A percentile compares a stretch with the other conserved stretches of the same genome.
Conservation (phyloP, 2,329 filamentous ascomycete species). For the Aspergillus latus region DNA sequence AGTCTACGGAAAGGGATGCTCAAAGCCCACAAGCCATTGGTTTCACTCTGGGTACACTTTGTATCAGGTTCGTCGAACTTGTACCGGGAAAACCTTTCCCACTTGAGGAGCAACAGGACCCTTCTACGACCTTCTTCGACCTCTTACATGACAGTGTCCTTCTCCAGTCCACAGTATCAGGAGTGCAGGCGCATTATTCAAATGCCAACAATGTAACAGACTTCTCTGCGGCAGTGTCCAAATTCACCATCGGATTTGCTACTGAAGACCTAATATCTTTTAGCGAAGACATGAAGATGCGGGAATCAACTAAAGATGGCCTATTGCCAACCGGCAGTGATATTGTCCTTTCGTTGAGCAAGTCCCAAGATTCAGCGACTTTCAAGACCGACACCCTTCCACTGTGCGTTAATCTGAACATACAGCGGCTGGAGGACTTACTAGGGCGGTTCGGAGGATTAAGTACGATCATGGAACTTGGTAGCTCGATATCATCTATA, state of each 20-base stretch:
- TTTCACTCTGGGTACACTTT: constrained; percentile 31
- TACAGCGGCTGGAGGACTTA: constrained; percentile 80
- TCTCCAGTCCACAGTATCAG: constrained; percentile 31
- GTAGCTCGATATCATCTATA: constrained; percentile 76
- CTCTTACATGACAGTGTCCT: constrained; percentile 34
- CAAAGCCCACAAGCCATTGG: constrained; percentile 21
- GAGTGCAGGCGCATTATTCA: constrained; percentile 27
- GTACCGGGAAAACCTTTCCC: constrained; percentile 33
- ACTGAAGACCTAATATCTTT: constrained; percentile 55
- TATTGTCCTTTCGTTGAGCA: constrained; percentile 39
- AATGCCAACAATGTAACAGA: constrained; percentile 24
- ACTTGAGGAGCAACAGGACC: constrained; percentile 10
- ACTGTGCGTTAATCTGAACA: constrained; percentile 71
- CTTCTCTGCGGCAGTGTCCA: constrained; percentile 36
- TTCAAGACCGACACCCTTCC: constrained; percentile 74
- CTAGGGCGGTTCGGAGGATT: constrained; percentile 87
- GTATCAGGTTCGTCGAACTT: constrained; percentile 41
- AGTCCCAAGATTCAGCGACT: constrained; percentile 32
- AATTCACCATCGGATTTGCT: constrained; percentile 50
- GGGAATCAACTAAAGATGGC: constrained; percentile 46
- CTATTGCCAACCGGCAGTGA: constrained; percentile 39
- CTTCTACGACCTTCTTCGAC: constrained; percentile 21
- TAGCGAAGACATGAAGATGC: constrained; percentile 48
- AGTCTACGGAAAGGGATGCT: constrained; percentile 8
- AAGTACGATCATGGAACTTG: constrained; percentile 85